Evolutionary conservation across 129 eudicot genomes (phyloP).

Genomic region (Heracleum sosnowskyi): DNA sequence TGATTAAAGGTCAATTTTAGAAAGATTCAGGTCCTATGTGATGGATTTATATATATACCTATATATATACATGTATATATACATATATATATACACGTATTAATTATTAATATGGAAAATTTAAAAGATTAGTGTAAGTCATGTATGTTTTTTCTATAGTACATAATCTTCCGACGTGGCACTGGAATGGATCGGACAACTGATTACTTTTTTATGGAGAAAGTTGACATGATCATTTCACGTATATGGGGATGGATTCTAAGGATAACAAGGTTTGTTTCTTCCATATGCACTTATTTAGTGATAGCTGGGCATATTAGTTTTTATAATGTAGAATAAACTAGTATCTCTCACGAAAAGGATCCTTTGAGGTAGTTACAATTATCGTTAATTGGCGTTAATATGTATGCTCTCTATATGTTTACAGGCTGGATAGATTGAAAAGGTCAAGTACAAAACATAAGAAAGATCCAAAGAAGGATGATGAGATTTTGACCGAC

Average conservation of each 20-base stretch:
- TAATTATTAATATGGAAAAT: background rate
- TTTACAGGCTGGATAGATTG: slow-evolving; percentile 52
- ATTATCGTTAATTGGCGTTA: background rate
- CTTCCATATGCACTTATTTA: background rate
- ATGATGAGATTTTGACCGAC: slow-evolving; percentile 53
- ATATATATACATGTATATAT: no score
- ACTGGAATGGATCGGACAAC: slow-evolving; percentile 83
- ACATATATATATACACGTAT: no score
- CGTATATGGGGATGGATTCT: slow-evolving; percentile 77
- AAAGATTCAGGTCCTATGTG: background rate
- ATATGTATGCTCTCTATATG: background rate
- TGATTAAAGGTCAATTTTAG: background rate
- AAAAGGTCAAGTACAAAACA: slow-evolving; percentile 39
- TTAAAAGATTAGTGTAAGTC: background rate
- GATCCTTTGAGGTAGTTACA: background rate
- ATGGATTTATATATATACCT: background rate
- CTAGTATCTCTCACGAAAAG: background rate
- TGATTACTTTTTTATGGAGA: slow-evolving; percentile 74
- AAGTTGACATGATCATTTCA: slow-evolving; percentile 75
- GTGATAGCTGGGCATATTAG: slow-evolving; percentile 8
- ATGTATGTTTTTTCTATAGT: slow-evolving; percentile 31
- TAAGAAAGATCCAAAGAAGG: slow-evolving; percentile 49
- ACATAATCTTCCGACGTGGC: slow-evolving; percentile 86
- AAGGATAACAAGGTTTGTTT: slow-evolving; percentile 55
- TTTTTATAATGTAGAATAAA: background rate